Percentiles rank a stretch among this genome's conserved stretches.
Conservation (phyloP, 768 basidiomycete species). For the Hygrophorus pudorinus region DNA sequence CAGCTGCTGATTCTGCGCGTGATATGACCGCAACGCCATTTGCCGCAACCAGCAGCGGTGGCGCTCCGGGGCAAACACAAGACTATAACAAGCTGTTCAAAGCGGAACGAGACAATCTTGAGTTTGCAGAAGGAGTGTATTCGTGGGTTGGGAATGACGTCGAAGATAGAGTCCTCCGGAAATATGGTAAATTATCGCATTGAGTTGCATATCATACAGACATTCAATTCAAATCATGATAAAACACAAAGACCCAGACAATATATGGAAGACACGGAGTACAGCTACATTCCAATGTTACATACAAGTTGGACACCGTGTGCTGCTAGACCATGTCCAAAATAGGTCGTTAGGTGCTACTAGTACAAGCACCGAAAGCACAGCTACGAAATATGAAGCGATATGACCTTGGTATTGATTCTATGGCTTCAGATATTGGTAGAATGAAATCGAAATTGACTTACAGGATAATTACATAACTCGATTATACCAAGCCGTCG, state of each 20-base stretch:
- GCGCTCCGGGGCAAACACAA: slow-evolving; percentile 52
- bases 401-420: background rate
- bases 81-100: slow-evolving; percentile 89
- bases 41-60: slow-evolving; percentile 38
- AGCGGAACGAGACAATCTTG: slow-evolving; percentile 85
- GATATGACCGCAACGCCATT: slow-evolving; percentile 69
- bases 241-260: background rate
- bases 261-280: slow-evolving; percentile 13
- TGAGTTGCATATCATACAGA: slow-evolving; percentile 16
- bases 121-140: slow-evolving; percentile 82
- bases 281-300: slow-evolving; percentile 19
- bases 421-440: background rate
- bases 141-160: slow-evolving; percentile 75
- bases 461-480: background rate
- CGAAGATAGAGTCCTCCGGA: slow-evolving; percentile 66
- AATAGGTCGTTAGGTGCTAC: too few species aligned
- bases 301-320: background rate
- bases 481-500: slow-evolving; percentile 76
- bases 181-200: slow-evolving; percentile 55
- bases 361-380: too few species aligned
- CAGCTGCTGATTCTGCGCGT: slow-evolving; percentile 73
- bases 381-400: too few species aligned
- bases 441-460: background rate
- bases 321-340: background rate
- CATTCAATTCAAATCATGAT: background rate